A percentile compares a stretch with the other conserved stretches of the same genome.
phyloP scores from a whole-genome alignment of 2,329 filamentous ascomycete genomes.

The Elsinoe necatrix region DNA sequence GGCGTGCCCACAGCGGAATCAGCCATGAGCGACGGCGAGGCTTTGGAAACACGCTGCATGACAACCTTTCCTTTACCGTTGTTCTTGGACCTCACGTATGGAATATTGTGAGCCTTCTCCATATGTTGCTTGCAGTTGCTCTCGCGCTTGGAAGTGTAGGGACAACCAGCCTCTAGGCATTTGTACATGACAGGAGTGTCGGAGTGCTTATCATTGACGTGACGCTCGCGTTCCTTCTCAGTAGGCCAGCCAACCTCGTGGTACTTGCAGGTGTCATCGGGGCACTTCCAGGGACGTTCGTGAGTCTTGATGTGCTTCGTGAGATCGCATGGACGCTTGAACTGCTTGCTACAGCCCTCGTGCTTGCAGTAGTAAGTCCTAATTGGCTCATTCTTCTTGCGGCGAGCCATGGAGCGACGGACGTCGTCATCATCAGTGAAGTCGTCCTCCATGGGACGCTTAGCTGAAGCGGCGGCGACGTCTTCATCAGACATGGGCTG shows the following conservation, averaged over 20 bases:
- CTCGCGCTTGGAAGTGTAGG: constrained; percentile 90
- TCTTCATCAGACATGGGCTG: constrained; percentile 41
- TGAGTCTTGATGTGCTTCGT: constrained; percentile 99
- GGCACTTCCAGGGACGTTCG: constrained; percentile 91
- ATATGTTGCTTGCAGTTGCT: constrained; percentile 98
- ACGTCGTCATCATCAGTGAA: constrained; percentile 73
- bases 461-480: constrained; percentile 45
- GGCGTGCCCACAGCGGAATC: constrained; percentile 37
- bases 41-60: constrained; percentile 48
- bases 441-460: constrained; percentile 51
- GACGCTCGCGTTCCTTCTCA: constrained; percentile 93
- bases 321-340: constrained; percentile 92
- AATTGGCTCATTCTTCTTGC: constrained; percentile 72
- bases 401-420: constrained; percentile 86
- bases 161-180: constrained; percentile 58
- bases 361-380: constrained; percentile 46
- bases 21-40: constrained; percentile 56
- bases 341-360: constrained; percentile 86
- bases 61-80: constrained; percentile 61
- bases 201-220: constrained; percentile 94
- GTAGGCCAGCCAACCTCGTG: constrained; percentile 87
- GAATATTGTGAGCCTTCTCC: constrained; percentile 91
- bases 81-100: constrained; percentile 86
- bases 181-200: constrained; percentile 68
- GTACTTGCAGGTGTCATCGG: constrained; percentile 76